Evolutionary conservation across 305 asterid genomes (phyloP).

Genomic region (Fraxinus sp.): DNA sequence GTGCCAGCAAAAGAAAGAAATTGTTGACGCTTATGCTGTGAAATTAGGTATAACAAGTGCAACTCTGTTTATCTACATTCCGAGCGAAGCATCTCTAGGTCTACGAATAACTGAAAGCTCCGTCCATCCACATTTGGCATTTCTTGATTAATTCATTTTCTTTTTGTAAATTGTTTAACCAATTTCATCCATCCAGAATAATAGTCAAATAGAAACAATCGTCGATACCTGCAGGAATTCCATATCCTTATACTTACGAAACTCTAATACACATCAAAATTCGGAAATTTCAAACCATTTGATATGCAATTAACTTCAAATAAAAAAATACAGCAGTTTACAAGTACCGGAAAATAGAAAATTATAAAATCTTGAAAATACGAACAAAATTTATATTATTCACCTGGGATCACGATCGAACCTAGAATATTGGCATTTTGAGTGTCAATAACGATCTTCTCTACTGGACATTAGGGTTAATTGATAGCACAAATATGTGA

Average conservation of each 20-base stretch:
- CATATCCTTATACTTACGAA: not conserved
- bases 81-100: not conserved
- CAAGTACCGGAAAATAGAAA: not conserved
- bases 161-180: not conserved
- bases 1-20: not conserved
- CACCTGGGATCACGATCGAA: conserved; percentile 68
- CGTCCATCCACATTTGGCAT: not conserved
- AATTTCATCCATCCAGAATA: not conserved
- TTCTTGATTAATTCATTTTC: not conserved
- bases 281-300: not conserved
- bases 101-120: not conserved
- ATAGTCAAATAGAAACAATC: not conserved
- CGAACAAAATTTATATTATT: not conserved
- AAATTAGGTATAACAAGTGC: not conserved
- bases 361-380: not conserved
- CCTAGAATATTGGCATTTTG: conserved; percentile 62
- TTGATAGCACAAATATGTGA: not conserved
- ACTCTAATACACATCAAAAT: not conserved
- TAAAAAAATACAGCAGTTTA: not conserved
- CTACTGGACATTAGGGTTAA: conserved; percentile 54
- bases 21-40: not conserved
- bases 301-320: not conserved
- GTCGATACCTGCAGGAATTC: not conserved
- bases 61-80: not conserved
- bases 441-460: conserved; percentile 49